Conservation (phyloP, 2,329 filamentous ascomycete genomes). For the Ceratocystis ficicola region DNA sequence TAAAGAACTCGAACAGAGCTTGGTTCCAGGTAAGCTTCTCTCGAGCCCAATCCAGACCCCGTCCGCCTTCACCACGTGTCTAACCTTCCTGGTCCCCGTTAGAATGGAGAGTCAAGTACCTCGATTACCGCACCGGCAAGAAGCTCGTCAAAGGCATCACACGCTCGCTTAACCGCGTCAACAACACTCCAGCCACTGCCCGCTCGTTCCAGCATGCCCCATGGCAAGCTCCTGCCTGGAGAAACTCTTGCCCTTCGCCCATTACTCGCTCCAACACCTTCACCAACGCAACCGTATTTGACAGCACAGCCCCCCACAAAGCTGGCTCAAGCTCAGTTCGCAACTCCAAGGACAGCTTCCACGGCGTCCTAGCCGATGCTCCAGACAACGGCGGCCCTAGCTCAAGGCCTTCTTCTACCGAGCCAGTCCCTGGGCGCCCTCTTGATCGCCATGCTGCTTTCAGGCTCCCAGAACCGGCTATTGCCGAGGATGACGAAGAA, state of each 20-base stretch:
- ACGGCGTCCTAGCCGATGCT: not conserved
- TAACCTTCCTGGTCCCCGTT: constrained; percentile 3
- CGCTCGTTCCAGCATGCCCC: not conserved
- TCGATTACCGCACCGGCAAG: constrained; percentile 92
- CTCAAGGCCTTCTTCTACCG: constrained; percentile 3
- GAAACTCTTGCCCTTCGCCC: constrained; percentile 28
- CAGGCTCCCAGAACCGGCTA: constrained; percentile 43
- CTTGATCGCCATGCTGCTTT: constrained; percentile 30
- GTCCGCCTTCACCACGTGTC: not conserved
- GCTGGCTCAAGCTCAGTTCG: constrained; percentile 8
- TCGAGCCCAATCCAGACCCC: not conserved
- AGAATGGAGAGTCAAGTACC: constrained; percentile 89
- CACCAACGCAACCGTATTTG: not conserved
- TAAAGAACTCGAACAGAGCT: constrained; percentile 72
- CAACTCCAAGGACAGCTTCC: constrained; percentile 9
- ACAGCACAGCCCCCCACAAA: not conserved
- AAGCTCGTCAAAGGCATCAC: constrained; percentile 79
- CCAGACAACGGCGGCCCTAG: not conserved
- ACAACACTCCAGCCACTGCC: constrained; percentile 36
- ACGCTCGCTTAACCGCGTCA: constrained; percentile 55
- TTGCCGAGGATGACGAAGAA: constrained; percentile 28
- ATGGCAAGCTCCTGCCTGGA: constrained; percentile 21
- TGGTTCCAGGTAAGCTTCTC: constrained; percentile 55
- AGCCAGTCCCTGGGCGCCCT: constrained; percentile 8
- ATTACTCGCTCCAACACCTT: constrained; percentile 26